Conservation (phyloP, 495 filamentous ascomycete species). For the Hypoxylon crocopeplum region DNA sequence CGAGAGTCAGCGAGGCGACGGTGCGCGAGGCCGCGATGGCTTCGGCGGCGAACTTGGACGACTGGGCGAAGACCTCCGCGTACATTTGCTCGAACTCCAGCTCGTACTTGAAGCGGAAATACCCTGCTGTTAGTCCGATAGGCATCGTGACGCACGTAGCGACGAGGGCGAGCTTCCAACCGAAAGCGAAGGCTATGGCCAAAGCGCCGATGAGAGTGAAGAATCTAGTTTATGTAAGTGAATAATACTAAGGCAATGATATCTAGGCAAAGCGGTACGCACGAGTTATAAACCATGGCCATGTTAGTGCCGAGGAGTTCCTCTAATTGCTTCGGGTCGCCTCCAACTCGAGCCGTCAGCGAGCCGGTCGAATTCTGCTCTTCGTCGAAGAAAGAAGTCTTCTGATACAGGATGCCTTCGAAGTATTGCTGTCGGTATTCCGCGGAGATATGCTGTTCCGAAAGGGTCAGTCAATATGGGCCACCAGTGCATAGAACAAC, state of each 20-base stretch:
- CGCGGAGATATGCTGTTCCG: conserved; percentile 45
- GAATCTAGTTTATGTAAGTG: conserved; percentile 28
- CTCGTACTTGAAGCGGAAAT: conserved; percentile 60
- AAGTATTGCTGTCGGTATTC: conserved; percentile 67
- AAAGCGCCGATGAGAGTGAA: conserved; percentile 57
- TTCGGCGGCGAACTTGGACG: conserved; percentile 66
- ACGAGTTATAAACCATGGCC: conserved; percentile 57
- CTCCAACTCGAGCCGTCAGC: conserved; percentile 63
- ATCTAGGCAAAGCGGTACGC: background rate
- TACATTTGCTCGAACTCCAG: conserved; percentile 63
- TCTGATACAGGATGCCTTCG: conserved; percentile 61
- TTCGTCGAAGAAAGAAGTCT: conserved; percentile 69
- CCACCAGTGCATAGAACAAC: background rate
- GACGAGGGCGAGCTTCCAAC: conserved; percentile 64
- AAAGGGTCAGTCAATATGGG: conserved; percentile 31
- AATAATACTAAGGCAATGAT: background rate
- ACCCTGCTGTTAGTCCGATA: conserved; percentile 55
- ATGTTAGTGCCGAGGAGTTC: conserved; percentile 66
- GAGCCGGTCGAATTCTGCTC: conserved; percentile 68
- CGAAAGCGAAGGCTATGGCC: conserved; percentile 60
- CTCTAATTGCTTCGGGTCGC: conserved; percentile 66
- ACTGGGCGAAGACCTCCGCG: conserved; percentile 62
- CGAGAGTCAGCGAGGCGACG: conserved; percentile 62
- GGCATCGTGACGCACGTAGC: conserved; percentile 58
- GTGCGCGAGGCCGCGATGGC: conserved; percentile 65